Evolutionary conservation across 768 basidiomycete species (phyloP).

Genomic region (Pisolithus microcarpus): DNA sequence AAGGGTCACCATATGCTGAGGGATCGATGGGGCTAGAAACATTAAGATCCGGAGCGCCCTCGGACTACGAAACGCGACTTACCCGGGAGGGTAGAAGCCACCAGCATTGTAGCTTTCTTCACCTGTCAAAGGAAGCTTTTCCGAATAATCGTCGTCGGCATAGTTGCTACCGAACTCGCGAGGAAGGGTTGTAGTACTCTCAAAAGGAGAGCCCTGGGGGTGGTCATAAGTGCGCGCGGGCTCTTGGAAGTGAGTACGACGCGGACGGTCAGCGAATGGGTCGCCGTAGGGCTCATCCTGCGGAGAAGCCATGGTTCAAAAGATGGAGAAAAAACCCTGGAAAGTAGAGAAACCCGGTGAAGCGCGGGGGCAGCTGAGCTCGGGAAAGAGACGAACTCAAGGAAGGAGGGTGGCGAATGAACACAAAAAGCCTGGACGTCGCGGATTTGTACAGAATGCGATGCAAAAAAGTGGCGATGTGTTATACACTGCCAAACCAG

Average conservation of each 20-base stretch:
- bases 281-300: slow-evolving; percentile 40
- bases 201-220: background rate
- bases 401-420: slow-evolving; percentile 14
- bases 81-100: slow-evolving; percentile 69
- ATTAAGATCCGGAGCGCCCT: background rate
- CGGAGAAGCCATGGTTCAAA: slow-evolving; percentile 22
- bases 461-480: slow-evolving; percentile 23
- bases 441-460: slow-evolving; percentile 21
- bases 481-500: slow-evolving; percentile 25
- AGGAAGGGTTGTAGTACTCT: slow-evolving; percentile 32
- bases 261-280: slow-evolving; percentile 68
- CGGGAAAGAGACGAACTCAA: slow-evolving; percentile 2
- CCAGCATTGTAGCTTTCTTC: slow-evolving; percentile 50
- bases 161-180: slow-evolving; percentile 44
- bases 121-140: slow-evolving; percentile 69
- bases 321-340: background rate
- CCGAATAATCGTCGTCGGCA: slow-evolving; percentile 63
- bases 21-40: slow-evolving; percentile 43
- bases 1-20: slow-evolving; percentile 60
- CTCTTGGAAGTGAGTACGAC: slow-evolving; percentile 49
- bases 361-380: slow-evolving; percentile 2
- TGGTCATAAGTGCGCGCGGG: slow-evolving; percentile 44
- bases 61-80: slow-evolving; percentile 22
- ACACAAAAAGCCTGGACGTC: slow-evolving; percentile 10
- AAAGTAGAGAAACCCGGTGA: slow-evolving; percentile 8